Conservation (phyloP, 176 grass and related monocot species). For the Zoysia pacifica region DNA sequence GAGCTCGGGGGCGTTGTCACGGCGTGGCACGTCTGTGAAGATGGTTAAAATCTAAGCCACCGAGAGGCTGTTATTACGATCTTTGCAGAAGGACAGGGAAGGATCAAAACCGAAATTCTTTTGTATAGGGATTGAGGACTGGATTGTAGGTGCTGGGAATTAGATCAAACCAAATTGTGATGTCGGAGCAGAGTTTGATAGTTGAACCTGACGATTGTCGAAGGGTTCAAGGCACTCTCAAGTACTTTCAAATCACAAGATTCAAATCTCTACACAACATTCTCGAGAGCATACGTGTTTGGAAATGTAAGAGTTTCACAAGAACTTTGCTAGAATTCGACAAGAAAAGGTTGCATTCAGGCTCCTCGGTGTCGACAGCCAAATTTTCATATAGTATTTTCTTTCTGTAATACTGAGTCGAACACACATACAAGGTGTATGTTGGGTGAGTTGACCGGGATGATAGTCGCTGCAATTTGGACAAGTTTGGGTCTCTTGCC, state of each 20-base stretch:
- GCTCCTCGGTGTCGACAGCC: not conserved
- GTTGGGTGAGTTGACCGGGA: not conserved
- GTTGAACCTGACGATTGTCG: conserved; percentile 11
- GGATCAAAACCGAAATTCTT: not conserved
- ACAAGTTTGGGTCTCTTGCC: not conserved
- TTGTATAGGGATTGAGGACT: too few species aligned
- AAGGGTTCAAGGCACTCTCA: not conserved
- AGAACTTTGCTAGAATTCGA: not conserved
- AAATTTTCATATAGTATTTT: not conserved
- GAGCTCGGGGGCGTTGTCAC: conserved; percentile 73
- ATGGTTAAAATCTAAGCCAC: not conserved
- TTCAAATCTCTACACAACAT: not conserved
- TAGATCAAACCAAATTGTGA: conserved; percentile 33
- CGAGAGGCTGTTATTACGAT: not conserved
- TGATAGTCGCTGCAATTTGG: not conserved
- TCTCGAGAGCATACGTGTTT: not conserved
- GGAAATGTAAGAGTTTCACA: not conserved
- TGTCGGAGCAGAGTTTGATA: conserved; percentile 2
- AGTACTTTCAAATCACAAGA: not conserved
- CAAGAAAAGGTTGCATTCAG: not conserved
- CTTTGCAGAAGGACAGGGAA: not conserved
- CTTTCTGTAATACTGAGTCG: too few species aligned
- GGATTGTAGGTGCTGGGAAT: not conserved
- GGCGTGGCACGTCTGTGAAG: conserved; percentile 64
- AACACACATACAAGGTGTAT: not conserved